Evolutionary conservation across 2,329 filamentous ascomycete genomes (phyloP), one percentile per base, ranked within the genome.

Genomic region (Dryadomyces quercivorus): DNA sequence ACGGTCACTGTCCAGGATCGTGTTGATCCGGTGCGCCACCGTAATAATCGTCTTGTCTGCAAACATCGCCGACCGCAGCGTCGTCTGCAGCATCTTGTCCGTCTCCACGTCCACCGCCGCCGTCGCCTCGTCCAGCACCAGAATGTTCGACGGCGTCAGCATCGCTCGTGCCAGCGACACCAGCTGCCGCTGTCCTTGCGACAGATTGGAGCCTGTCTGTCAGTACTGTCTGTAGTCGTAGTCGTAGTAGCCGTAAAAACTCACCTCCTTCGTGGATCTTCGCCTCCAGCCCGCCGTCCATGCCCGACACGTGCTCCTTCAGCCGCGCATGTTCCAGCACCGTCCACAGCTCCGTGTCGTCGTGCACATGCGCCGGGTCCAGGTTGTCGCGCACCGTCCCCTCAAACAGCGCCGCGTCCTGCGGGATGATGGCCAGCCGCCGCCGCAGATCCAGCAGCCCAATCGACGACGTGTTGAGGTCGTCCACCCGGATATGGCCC

Each of bases 1-100:
- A 51, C 91, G 82, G 71, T 98, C 92, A 58, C 78, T 81, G 67
- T 86, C 82, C 34, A 98, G 78, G 63, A 98, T 97, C 12, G 93
- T 98, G 72, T 97, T 97, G 73, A 98, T 95, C 54, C 93, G 85
- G 73, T 98, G 93, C 26, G 93, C 93, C 64, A 98, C 95, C 1
- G 93, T 98, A 69, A 98, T 95, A 69, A 98, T 97, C 42, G 93
- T 98, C 53, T 89, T 83, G 69, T 96, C 89, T 58, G 84, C 78
- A 72, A 98, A 98, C 16, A 84, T 67, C 21, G 80, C 76, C 40
- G 78, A 78, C 38, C 82, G 76, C 54, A 85, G 72, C 26, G 82
- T 85, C 50, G 70, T 70, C 70, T 86, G 82, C 54, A 86, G 71
- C 71, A 84, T 72, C 54, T 80, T 80, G 64, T 86, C 82, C 22